Evolutionary conservation across 306 rosid species (phyloP).

Genomic region (Rosa persica): DNA sequence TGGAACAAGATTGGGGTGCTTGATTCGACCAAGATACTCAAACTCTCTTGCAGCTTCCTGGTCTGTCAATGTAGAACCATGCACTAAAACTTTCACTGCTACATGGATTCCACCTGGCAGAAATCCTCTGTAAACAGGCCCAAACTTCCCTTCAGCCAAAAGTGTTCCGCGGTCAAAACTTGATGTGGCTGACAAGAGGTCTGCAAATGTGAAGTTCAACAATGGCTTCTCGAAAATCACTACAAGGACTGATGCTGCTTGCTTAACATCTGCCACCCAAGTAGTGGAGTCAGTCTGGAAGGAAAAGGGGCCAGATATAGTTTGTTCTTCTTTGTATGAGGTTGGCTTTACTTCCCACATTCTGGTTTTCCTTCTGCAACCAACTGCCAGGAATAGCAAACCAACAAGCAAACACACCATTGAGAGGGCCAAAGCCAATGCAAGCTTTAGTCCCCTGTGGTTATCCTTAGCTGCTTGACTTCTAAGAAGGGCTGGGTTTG

Average conservation of each 20-base stretch:
- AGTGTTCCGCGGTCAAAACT: slow-evolving; percentile 93
- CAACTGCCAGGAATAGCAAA: slow-evolving; percentile 70
- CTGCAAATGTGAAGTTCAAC: slow-evolving; percentile 85
- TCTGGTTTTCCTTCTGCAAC: slow-evolving; percentile 74
- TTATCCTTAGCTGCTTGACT: slow-evolving; percentile 34
- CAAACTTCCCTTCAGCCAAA: slow-evolving; percentile 98
- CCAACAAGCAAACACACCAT: slow-evolving; percentile 77
- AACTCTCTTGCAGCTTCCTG: slow-evolving; percentile 91
- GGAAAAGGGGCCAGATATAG: slow-evolving; percentile 89
- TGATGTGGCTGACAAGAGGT: slow-evolving; percentile 88
- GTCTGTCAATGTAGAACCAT: slow-evolving; percentile 89
- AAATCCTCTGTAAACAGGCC: slow-evolving; percentile 94
- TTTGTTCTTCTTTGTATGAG: slow-evolving; percentile 80
- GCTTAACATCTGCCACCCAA: slow-evolving; percentile 99
- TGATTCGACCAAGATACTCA: slow-evolving; percentile 92
- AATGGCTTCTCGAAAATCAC: slow-evolving; percentile 93
- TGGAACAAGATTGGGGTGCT: slow-evolving; percentile 94
- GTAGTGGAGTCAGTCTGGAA: slow-evolving; percentile 96
- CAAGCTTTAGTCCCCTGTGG: slow-evolving; percentile 65
- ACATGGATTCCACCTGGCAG: slow-evolving; percentile 88
- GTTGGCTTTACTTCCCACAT: slow-evolving; percentile 76
- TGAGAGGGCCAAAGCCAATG: slow-evolving; percentile 67
- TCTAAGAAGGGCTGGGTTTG: slow-evolving; percentile 59
- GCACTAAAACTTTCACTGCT: slow-evolving; percentile 91
- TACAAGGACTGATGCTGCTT: slow-evolving; percentile 83